Evolutionary conservation across 1,284 basidiomycete genomes (phyloP).

Genomic region (Phellinidium pouzarii): DNA sequence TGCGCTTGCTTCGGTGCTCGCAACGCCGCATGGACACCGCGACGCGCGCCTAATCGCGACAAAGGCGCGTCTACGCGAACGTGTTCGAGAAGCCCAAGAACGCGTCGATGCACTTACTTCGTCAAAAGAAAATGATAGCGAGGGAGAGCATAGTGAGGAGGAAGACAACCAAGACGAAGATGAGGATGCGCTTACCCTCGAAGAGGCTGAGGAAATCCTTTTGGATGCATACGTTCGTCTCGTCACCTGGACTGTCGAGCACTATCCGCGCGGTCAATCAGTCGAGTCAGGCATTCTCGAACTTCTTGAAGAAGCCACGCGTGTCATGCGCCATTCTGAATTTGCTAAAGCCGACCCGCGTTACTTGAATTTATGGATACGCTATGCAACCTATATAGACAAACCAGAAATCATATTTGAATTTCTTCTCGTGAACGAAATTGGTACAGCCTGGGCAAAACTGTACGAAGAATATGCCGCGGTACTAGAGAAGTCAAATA

Average conservation of each 20-base stretch:
- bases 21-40: constrained; percentile 67
- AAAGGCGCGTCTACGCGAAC: constrained; percentile 49
- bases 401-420: constrained; percentile 71
- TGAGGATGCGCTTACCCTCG: constrained; percentile 30
- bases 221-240: constrained; percentile 56
- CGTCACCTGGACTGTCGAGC: constrained; percentile 67
- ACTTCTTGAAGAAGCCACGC: constrained; percentile 75
- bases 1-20: constrained; percentile 59
- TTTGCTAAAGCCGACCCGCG: constrained; percentile 69
- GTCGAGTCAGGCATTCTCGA: constrained; percentile 74
- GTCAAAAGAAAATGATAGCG: constrained; percentile 25
- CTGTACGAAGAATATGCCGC: constrained; percentile 91
- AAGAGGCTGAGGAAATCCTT: constrained; percentile 22
- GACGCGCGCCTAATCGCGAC: constrained; percentile 59
- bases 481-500: constrained; percentile 67
- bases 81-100: constrained; percentile 43
- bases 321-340: constrained; percentile 62
- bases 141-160: constrained; percentile 22
- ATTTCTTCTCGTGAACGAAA: constrained; percentile 84
- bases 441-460: constrained; percentile 75
- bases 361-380: constrained; percentile 89
- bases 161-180: constrained; percentile 43
- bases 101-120: constrained; percentile 24
- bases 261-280: constrained; percentile 59
- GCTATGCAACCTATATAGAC: constrained; percentile 81